These are phyloP conservation scores for Penicillium sp. DNA, from an alignment of 2,329 filamentous ascomycete species.

Conservation along the genomic window DNA sequence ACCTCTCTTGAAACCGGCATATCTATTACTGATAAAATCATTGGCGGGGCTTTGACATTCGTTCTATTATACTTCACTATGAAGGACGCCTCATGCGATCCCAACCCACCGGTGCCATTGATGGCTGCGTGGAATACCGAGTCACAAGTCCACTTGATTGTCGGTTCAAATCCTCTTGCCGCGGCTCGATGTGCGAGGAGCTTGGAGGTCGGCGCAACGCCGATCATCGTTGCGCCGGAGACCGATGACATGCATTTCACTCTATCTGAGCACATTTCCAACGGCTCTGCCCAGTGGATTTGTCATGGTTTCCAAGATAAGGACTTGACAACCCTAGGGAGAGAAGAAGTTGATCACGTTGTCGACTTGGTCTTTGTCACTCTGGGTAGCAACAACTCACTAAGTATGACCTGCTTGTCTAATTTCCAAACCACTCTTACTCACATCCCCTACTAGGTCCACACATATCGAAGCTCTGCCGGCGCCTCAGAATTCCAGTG, in stretches of 20 bases:
- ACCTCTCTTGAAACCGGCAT: background rate
- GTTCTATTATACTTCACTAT: slow-evolving; percentile 25
- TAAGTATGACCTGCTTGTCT: slow-evolving; percentile 44
- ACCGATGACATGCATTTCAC: slow-evolving; percentile 59
- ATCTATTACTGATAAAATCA: background rate
- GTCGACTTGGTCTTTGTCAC: slow-evolving; percentile 95
- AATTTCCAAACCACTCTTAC: slow-evolving; percentile 33
- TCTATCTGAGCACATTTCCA: slow-evolving; percentile 46
- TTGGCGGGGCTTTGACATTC: slow-evolving; percentile 12
- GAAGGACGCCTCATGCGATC: slow-evolving; percentile 29
- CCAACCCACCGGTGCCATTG: slow-evolving; percentile 28
- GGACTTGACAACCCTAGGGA: slow-evolving; percentile 73
- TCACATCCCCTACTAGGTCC: slow-evolving; percentile 45
- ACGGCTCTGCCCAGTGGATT: slow-evolving; percentile 43
- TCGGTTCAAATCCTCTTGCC: slow-evolving; percentile 86
- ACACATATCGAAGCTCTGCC: slow-evolving; percentile 72
- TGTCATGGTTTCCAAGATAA: slow-evolving; percentile 60
- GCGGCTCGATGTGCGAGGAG: slow-evolving; percentile 77
- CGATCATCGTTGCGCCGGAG: slow-evolving; percentile 72
- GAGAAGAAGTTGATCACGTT: slow-evolving; percentile 70
- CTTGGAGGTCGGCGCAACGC: slow-evolving; percentile 74
- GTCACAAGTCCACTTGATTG: slow-evolving; percentile 68
- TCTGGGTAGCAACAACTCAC: slow-evolving; percentile 48
- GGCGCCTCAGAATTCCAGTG: slow-evolving; percentile 77
- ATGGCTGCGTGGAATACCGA: slow-evolving; percentile 42